Conservation (phyloP, 2,329 filamentous ascomycete species). For the Cordyceps militaris region DNA sequence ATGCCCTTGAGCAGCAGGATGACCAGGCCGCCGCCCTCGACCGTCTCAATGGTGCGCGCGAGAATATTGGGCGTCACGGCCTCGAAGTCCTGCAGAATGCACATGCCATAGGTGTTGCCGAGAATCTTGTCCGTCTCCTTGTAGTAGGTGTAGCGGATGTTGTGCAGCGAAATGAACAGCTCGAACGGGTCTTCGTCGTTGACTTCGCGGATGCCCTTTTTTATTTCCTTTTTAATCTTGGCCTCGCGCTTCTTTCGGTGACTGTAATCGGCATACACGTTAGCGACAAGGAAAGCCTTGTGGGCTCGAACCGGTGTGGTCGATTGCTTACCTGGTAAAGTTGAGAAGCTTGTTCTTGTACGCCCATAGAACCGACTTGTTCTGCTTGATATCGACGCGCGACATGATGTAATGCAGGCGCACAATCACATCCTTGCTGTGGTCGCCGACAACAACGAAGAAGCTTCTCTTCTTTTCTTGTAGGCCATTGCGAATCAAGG, state of each 20-base stretch:
- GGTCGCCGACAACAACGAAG: conserved; percentile 92
- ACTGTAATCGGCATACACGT: conserved; percentile 34
- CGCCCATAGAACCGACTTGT: conserved; percentile 92
- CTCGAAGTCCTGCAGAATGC: conserved; percentile 96
- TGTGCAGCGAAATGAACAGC: conserved; percentile 90
- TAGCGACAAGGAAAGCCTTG: not conserved
- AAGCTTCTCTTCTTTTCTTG: conserved; percentile 98
- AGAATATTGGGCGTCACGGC: conserved; percentile 95
- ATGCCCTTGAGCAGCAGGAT: conserved; percentile 90
- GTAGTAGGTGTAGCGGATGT: conserved; percentile 98
- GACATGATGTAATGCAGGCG: conserved; percentile 89
- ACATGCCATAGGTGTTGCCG: conserved; percentile 97
- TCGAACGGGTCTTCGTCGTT: conserved; percentile 95
- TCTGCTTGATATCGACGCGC: conserved; percentile 77
- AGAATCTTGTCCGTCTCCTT: conserved; percentile 99
- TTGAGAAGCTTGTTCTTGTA: conserved; percentile 97
- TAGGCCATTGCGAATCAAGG: conserved; percentile 84
- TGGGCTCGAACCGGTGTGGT: not conserved
- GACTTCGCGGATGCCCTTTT: conserved; percentile 83
- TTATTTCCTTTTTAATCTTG: conserved; percentile 98
- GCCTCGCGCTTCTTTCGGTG: conserved; percentile 96
- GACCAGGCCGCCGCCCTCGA: conserved; percentile 90
- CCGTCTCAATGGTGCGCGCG: conserved; percentile 91
- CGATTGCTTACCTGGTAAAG: conserved; percentile 62
- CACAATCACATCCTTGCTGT: conserved; percentile 93